Conservation (phyloP, 306 rosid species). For the Calophaca sinica region DNA sequence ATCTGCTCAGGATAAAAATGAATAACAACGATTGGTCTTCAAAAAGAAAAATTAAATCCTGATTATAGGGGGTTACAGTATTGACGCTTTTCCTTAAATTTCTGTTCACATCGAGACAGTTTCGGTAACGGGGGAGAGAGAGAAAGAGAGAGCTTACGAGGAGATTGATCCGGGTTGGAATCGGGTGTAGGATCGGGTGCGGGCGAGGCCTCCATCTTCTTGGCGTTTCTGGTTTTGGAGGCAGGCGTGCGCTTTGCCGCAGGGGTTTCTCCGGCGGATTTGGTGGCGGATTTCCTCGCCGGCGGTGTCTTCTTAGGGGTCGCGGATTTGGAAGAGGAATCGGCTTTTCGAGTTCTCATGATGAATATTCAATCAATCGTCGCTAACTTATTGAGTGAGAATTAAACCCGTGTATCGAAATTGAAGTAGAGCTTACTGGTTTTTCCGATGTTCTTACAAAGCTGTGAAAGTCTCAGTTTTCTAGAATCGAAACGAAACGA, state of each 20-base stretch:
- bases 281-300: constrained; percentile 55
- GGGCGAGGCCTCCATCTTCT: constrained; percentile 59
- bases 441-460: constrained; percentile 4
- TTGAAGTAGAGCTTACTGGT: constrained; percentile 1
- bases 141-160: constrained; percentile 46
- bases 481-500: neutral
- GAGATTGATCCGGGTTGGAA: constrained; percentile 47
- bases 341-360: constrained; percentile 75
- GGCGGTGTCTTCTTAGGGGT: constrained; percentile 60
- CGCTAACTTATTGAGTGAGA: neutral
- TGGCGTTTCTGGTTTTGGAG: constrained; percentile 48
- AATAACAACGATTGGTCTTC: neutral
- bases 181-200: constrained; percentile 33
- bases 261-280: constrained; percentile 45
- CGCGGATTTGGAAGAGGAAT: constrained; percentile 50
- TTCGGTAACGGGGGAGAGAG: neutral
- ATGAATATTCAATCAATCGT: neutral
- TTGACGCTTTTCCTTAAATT: neutral
- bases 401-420: neutral
- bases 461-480: neutral
- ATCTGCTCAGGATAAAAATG: neutral
- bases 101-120: neutral
- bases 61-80: neutral
- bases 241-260: constrained; percentile 52
- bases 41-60: neutral